Evolutionary conservation across 108 stramenopile genomes (phyloP).

Genomic region (Pseudonitzschia pungens): DNA sequence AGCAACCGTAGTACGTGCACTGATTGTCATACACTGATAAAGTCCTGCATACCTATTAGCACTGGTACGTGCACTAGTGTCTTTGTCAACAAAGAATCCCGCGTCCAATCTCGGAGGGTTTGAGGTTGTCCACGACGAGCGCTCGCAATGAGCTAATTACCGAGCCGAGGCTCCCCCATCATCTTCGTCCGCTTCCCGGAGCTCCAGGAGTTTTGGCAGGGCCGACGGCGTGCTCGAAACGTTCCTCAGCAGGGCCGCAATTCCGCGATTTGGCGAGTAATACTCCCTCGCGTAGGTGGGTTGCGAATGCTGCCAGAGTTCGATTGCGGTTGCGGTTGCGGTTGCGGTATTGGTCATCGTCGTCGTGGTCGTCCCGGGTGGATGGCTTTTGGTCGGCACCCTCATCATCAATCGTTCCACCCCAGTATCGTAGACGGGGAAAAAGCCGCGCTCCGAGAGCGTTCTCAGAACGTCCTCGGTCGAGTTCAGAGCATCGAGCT

Average conservation of each 20-base stretch:
- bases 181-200: too few species aligned
- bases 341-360: too few species aligned
- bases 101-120: too few species aligned
- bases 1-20: too few species aligned
- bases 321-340: too few species aligned
- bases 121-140: too few species aligned
- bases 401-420: conserved; percentile 28
- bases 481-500: conserved; percentile 2
- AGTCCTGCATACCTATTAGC: too few species aligned
- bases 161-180: too few species aligned
- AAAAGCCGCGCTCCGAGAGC: conserved; percentile 1
- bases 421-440: conserved; percentile 35
- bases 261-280: conserved; percentile 30
- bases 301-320: conserved; percentile 17
- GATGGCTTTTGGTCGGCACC: not conserved
- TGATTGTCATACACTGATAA: too few species aligned
- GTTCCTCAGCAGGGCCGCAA: conserved; percentile 21
- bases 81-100: too few species aligned
- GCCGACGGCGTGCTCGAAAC: conserved; percentile 2
- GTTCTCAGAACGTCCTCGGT: not conserved
- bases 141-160: too few species aligned
- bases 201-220: not conserved
- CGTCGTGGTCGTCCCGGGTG: not conserved
- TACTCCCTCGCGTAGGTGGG: conserved; percentile 27
- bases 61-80: too few species aligned